Percentiles rank a stretch among this genome's conserved stretches.
Conservation (phyloP, 129 eudicot species). For the Pseudognaphalium luteoalbum region DNA sequence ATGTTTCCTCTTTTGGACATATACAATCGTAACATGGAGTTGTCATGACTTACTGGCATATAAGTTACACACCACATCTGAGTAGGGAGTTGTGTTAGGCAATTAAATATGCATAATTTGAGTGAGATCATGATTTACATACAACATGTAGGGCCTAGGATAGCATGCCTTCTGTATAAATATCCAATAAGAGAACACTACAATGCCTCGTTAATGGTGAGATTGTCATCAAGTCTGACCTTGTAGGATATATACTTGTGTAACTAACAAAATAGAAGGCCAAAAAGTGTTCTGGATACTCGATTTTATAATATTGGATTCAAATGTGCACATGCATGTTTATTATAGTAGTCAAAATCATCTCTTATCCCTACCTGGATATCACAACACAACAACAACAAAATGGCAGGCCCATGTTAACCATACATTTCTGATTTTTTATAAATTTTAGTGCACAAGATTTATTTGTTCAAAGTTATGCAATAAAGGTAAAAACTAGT, state of each 20-base stretch:
- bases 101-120: not conserved
- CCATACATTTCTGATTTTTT: not conserved
- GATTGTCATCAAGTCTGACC: not conserved
- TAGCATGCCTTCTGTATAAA: not conserved
- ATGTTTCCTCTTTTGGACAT: slow-evolving; percentile 35
- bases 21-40: slow-evolving; percentile 17
- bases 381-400: slow-evolving; percentile 7
- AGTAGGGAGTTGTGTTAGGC: not conserved
- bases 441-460: not conserved
- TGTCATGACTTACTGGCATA: slow-evolving; percentile 19
- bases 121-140: not conserved
- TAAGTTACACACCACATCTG: slow-evolving; percentile 23
- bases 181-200: not conserved
- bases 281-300: not conserved
- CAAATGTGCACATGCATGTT: slow-evolving; percentile 4
- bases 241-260: not conserved
- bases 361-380: slow-evolving; percentile 88
- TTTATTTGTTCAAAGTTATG: not conserved
- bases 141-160: not conserved
- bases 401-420: not conserved
- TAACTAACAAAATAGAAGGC: slow-evolving; percentile 2
- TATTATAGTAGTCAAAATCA: slow-evolving; percentile 57
- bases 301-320: not conserved
- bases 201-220: not conserved
- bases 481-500: not conserved